These are phyloP conservation scores for Zoysia japonica DNA, from an alignment of 176 grass and related monocot species.

Conservation along the genomic window DNA sequence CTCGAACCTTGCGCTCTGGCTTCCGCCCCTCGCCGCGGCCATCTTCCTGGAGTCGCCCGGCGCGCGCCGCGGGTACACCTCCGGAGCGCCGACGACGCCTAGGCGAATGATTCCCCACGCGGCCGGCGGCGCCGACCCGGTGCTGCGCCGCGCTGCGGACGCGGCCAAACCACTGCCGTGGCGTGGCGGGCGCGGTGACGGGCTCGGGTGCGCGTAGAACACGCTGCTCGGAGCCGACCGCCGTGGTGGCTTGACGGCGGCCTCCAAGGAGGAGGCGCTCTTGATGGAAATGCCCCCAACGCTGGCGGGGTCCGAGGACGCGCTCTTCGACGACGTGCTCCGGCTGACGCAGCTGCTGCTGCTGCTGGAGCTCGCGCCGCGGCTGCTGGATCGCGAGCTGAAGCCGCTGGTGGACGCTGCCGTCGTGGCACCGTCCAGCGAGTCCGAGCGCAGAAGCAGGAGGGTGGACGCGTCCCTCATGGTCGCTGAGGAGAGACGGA, in stretches of 20 bases:
- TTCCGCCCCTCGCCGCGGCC: background rate
- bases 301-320: constrained; percentile 4
- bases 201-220: constrained; percentile 57
- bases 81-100: constrained; percentile 53
- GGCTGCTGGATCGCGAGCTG: constrained; percentile 43
- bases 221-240: constrained; percentile 26
- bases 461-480: background rate
- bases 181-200: constrained; percentile 35
- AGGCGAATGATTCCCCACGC: constrained; percentile 54
- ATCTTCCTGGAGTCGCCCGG: background rate
- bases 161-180: background rate
- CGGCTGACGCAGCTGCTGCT: constrained; percentile 43
- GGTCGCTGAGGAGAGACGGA: constrained; percentile 34
- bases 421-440: constrained; percentile 23
- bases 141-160: constrained; percentile 21
- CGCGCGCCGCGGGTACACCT: constrained; percentile 31
- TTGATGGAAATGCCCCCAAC: background rate
- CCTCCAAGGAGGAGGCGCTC: background rate
- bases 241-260: background rate
- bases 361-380: constrained; percentile 44
- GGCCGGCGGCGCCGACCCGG: constrained; percentile 31
- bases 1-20: constrained; percentile 14
- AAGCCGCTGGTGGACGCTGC: constrained; percentile 8
- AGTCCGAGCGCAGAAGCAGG: constrained; percentile 41
- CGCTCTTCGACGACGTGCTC: constrained; percentile 43